These are phyloP conservation scores for Dimargaris xerosporica DNA, from an alignment of 192 early-diverging fungal species.

Conservation along the genomic window DNA sequence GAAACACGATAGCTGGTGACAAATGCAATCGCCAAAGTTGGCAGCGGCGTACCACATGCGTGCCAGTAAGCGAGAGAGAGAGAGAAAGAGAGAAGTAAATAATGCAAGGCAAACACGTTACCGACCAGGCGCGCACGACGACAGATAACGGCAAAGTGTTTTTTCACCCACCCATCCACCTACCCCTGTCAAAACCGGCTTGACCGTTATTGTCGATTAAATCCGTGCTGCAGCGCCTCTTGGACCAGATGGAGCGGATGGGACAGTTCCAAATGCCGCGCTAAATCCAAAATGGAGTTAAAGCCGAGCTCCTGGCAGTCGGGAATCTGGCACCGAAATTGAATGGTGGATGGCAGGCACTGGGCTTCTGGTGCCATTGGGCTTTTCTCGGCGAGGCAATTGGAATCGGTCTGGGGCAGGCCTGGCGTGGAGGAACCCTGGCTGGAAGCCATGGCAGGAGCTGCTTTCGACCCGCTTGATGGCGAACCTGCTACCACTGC, in stretches of 20 bases:
- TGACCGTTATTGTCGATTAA: too few species aligned
- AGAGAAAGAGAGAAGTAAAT: too few species aligned
- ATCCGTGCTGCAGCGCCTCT: not conserved
- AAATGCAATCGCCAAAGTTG: too few species aligned
- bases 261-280: not conserved
- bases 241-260: slow-evolving; percentile 7
- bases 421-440: not conserved
- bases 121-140: too few species aligned
- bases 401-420: not conserved
- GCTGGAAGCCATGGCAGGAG: not conserved
- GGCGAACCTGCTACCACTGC: not conserved
- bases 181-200: too few species aligned
- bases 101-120: too few species aligned
- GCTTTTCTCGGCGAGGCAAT: not conserved
- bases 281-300: not conserved
- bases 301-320: not conserved
- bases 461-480: not conserved
- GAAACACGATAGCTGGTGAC: too few species aligned
- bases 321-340: slow-evolving; percentile 9
- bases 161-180: too few species aligned
- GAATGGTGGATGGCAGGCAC: not conserved
- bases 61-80: too few species aligned
- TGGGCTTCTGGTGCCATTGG: not conserved
- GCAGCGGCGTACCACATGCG: too few species aligned
- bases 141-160: too few species aligned